phyloP scores from a whole-genome alignment of 1,284 basidiomycete species.

The Microbotryum silenes-acaulis region DNA sequence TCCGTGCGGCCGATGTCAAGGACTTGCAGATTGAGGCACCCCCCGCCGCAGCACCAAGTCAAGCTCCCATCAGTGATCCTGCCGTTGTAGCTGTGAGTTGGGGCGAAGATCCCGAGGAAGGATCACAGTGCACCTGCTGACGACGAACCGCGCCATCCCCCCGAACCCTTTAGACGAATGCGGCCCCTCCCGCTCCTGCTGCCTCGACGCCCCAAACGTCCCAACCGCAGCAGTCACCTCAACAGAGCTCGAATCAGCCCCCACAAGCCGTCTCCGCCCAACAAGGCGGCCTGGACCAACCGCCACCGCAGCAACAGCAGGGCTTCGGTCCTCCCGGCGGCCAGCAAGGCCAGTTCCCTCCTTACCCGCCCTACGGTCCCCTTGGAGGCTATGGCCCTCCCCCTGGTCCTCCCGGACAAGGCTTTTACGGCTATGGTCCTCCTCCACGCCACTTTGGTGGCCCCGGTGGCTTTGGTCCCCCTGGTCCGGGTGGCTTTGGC shows the following conservation, averaged over 20 bases:
- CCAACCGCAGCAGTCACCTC: constrained; percentile 7
- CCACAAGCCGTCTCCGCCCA: constrained; percentile 8
- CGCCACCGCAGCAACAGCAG: constrained; percentile 19
- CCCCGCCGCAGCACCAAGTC: constrained; percentile 18
- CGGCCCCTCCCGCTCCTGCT: background rate
- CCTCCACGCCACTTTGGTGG: constrained; percentile 19
- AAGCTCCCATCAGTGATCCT: constrained; percentile 32
- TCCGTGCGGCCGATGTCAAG: constrained; percentile 38
- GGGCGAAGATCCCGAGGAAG: background rate
- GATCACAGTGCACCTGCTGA: no score
- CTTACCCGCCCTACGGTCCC: constrained; percentile 18
- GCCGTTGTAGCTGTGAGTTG: constrained; percentile 36
- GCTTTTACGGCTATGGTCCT: constrained; percentile 9
- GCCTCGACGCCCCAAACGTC: background rate
- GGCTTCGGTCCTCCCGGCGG: constrained; percentile 14
- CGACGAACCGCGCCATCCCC: no score
- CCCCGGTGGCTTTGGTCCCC: constrained; percentile 14
- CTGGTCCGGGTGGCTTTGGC: constrained; percentile 5
- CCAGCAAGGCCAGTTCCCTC: constrained; percentile 11
- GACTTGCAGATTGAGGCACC: constrained; percentile 37
- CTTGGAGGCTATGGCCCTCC: constrained; percentile 10
- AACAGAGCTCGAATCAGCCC: constrained; percentile 14
- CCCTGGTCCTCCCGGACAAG: background rate
- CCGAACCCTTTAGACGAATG: background rate
- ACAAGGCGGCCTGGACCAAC: constrained; percentile 1